Conservation (phyloP, 225 moss, liverwort and hornwort genomes). For the Climacium dendroides region DNA sequence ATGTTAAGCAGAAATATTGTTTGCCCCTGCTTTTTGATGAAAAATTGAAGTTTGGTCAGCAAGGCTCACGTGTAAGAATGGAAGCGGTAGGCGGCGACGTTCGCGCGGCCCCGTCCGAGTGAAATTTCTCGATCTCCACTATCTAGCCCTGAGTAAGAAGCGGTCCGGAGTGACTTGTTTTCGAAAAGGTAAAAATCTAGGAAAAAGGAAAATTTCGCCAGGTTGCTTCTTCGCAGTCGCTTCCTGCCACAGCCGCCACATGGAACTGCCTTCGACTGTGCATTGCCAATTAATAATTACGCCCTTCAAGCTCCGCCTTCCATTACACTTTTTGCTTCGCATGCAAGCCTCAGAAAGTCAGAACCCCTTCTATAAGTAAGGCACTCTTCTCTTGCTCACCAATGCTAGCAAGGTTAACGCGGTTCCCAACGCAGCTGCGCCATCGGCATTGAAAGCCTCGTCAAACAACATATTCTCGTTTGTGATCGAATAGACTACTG, state of each 20-base stretch:
- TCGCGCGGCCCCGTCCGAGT: background rate
- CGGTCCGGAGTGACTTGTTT: background rate
- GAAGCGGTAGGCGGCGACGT: background rate
- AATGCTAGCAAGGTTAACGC: background rate
- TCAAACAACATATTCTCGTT: background rate
- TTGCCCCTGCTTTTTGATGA: background rate
- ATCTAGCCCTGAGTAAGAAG: background rate
- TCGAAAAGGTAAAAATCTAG: background rate
- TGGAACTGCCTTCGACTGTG: background rate
- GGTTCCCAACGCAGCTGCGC: background rate
- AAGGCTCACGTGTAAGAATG: background rate
- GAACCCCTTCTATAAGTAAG: background rate
- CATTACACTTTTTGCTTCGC: background rate
- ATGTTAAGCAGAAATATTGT: background rate
- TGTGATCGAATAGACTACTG: background rate
- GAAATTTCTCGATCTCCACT: background rate
- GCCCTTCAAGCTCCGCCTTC: slow-evolving; percentile 8
- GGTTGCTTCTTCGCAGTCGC: background rate
- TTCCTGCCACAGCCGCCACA: slow-evolving; percentile 1
- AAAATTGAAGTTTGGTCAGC: background rate
- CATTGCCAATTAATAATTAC: background rate
- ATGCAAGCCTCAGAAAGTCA: background rate
- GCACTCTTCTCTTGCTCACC: background rate
- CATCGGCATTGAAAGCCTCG: background rate
- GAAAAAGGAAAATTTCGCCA: accelerated